These are phyloP conservation scores for Chytriomyces hyalinus DNA, from an alignment of 192 early-diverging fungal genomes.

Conservation along the genomic window DNA sequence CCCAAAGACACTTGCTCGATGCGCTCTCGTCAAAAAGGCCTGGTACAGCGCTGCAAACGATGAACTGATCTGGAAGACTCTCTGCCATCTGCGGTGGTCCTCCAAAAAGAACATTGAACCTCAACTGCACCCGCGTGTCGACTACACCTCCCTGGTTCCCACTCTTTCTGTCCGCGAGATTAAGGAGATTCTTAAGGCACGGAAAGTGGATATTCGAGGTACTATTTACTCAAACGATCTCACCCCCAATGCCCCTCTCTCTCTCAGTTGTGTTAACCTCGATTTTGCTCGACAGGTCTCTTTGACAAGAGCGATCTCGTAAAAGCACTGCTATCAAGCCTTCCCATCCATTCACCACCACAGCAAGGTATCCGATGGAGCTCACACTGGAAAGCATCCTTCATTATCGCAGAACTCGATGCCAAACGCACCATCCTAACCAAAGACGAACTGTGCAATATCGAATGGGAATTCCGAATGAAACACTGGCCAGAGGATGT, in stretches of 20 bases:
- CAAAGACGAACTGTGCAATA: constrained; percentile 40
- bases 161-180: constrained; percentile 40
- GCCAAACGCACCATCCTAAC: constrained; percentile 37
- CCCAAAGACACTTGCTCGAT: constrained; percentile 29
- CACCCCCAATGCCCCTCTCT: not conserved
- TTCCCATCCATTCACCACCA: constrained; percentile 24
- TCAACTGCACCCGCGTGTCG: constrained; percentile 40
- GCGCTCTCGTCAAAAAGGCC: constrained; percentile 7
- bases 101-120: constrained; percentile 30
- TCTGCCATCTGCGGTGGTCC: constrained; percentile 36
- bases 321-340: not conserved
- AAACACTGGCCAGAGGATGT: constrained; percentile 32
- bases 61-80: constrained; percentile 21
- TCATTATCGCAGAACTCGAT: constrained; percentile 50
- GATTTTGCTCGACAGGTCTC: not conserved
- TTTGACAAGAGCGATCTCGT: constrained; percentile 32
- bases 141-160: constrained; percentile 32
- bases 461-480: constrained; percentile 40
- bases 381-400: constrained; percentile 43
- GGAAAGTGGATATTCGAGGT: constrained; percentile 37
- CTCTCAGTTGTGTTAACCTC: not conserved
- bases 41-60: constrained; percentile 34
- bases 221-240: not conserved
- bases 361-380: constrained; percentile 28
- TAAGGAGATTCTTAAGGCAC: constrained; percentile 33